Evolutionary conservation across 108 stramenopile species (phyloP), one percentile per base, ranked within the genome.

Genomic region (Chaetoceros muelleri): DNA sequence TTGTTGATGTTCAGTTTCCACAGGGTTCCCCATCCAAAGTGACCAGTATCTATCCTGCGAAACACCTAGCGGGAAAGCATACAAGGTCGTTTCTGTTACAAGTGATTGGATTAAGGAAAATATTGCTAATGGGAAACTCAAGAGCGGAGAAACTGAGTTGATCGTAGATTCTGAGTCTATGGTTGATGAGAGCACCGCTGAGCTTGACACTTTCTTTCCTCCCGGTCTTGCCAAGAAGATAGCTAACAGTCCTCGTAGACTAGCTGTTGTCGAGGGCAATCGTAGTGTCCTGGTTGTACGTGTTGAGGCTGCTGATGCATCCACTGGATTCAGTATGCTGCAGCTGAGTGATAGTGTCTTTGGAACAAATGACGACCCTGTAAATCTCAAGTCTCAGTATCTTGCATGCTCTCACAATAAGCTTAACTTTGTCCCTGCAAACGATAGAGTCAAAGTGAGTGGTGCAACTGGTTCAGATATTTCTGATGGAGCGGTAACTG

Each of bases 271-370:
- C 44, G 18, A 45, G 18, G 44, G n/a, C n/a, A n/a, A n/a, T n/a
- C n/a, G n/a, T n/a, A n/a, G n/a, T n/a, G n/a, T n/a, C n/a, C 50
- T 73, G 13, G 72, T 64, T 18, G 59, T 73, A 40, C 67, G 67
- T 18, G 59, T 69, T 13, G 23, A 16, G 19, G 62, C 64, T 27
- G 1, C 24, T 24, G 61, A 68, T 44, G 48, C 30, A 5, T 0
- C 30, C 29, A 59, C 60, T 18, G 30, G 54, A n/a, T 46, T 48
- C 10, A 65, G 54, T 40, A 18, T 10, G 27, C 20, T 27, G 7
- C 26, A 31, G 21, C 18, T 69, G 24, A 3, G 53, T 22, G 58
- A 64, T 48, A 27, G 34, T 19, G 31, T 69, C 27, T 69, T 69
- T 50, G 67, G 72, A 7, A 62, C 53, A 0, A 45, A 52, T 29